A percentile compares a stretch with the other conserved stretches of the same genome.
Evolutionary conservation across 352 stramenopile species (phyloP).

Genomic region (Phytophthora citricola): DNA sequence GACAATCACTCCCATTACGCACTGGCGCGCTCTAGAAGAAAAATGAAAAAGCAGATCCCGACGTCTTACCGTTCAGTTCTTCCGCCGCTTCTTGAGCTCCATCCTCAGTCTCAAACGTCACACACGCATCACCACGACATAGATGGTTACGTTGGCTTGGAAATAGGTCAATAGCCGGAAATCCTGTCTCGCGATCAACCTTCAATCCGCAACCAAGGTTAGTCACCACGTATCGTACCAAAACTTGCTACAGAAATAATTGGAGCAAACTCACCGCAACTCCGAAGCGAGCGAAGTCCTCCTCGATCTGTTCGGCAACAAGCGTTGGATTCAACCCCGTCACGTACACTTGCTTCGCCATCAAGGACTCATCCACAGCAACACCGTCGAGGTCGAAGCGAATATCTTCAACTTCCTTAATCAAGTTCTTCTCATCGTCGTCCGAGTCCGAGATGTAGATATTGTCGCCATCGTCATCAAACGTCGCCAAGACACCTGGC

Average conservation of each 20-base stretch:
- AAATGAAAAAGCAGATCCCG: neutral
- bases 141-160: conserved; percentile 58
- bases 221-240: conserved; percentile 14
- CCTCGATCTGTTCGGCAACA: conserved; percentile 53
- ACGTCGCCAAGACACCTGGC: conserved; percentile 28
- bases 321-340: conserved; percentile 56
- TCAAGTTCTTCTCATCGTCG: conserved; percentile 37
- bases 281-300: conserved; percentile 63
- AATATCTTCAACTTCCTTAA: conserved; percentile 52
- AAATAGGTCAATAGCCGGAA: conserved; percentile 61
- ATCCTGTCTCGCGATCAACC: conserved; percentile 53
- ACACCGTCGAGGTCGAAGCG: conserved; percentile 54
- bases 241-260: neutral
- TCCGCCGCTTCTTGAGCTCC: conserved; percentile 53
- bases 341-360: conserved; percentile 63
- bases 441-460: conserved; percentile 67
- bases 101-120: conserved; percentile 51
- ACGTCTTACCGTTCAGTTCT: conserved; percentile 57
- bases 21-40: no score
- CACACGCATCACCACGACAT: conserved; percentile 57
- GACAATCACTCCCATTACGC: no score
- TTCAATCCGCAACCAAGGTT: conserved; percentile 24
- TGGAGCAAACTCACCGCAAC: conserved; percentile 45
- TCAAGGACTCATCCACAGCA: conserved; percentile 43
- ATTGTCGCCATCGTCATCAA: conserved; percentile 40